Conservation (phyloP, 2,329 filamentous ascomycete species). For the Teratosphaeria epicoccoides region DNA sequence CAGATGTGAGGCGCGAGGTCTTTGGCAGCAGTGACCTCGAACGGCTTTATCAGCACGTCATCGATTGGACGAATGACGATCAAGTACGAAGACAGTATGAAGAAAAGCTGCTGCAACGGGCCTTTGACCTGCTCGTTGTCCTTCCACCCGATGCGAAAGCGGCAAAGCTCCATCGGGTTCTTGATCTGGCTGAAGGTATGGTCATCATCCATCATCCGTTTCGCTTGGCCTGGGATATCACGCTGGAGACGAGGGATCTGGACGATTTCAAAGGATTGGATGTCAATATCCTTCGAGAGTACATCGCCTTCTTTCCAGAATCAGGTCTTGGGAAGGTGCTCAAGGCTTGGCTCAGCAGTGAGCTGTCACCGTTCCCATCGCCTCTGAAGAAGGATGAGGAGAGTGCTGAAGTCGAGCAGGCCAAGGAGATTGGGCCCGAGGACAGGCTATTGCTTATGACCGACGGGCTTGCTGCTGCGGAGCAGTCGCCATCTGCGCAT, state of each 20-base stretch:
- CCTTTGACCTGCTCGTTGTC: conserved; percentile 65
- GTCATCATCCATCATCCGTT: conserved; percentile 91
- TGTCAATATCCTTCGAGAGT: conserved; percentile 64
- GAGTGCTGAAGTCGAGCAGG: conserved; percentile 40
- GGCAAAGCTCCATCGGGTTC: conserved; percentile 59
- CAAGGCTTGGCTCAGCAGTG: conserved; percentile 69
- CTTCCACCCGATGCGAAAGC: conserved; percentile 57
- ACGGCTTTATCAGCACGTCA: conserved; percentile 66
- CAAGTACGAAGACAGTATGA: conserved; percentile 74
- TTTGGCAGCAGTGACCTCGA: conserved; percentile 67
- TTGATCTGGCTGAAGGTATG: conserved; percentile 77
- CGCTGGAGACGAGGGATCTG: conserved; percentile 78
- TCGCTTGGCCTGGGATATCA: conserved; percentile 80
- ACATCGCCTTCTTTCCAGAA: conserved; percentile 72
- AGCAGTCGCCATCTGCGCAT: conserved; percentile 68
- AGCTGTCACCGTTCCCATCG: conserved; percentile 76
- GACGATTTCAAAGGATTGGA: conserved; percentile 69
- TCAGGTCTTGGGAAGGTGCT: conserved; percentile 74
- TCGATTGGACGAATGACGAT: conserved; percentile 85
- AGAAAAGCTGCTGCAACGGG: conserved; percentile 75
- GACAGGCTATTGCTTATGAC: conserved; percentile 74
- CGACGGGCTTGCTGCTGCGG: conserved; percentile 38
- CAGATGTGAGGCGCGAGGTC: conserved; percentile 80
- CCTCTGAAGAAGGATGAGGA: conserved; percentile 34
- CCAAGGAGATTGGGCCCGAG: conserved; percentile 56